Conservation (phyloP, 2,329 filamentous ascomycete species). For the Amphichorda felina region DNA sequence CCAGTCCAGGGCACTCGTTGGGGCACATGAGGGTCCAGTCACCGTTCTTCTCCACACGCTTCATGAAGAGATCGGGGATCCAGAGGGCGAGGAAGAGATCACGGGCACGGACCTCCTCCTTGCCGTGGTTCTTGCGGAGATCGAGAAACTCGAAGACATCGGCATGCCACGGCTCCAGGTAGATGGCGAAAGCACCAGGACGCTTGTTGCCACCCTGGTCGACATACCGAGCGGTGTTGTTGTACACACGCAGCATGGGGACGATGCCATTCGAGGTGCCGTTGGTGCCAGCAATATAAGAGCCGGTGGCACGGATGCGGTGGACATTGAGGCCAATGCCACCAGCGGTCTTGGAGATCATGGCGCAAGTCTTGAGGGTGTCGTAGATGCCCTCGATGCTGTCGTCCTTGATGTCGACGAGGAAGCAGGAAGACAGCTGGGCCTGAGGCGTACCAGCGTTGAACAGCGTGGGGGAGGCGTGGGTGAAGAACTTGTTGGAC, state of each 20-base stretch:
- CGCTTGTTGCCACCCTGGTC: constrained; percentile 99
- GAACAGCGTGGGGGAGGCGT: constrained; percentile 95
- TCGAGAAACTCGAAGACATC: constrained; percentile 97
- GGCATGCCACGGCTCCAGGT: constrained; percentile 97
- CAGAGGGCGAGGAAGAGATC: constrained; percentile 96
- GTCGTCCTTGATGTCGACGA: constrained; percentile 99
- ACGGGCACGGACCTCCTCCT: constrained; percentile 93
- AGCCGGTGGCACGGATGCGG: constrained; percentile 91
- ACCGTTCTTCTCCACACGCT: constrained; percentile 92
- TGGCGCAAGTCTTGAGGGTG: constrained; percentile 95
- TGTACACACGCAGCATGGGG: constrained; percentile 97
- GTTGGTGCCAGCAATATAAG: constrained; percentile 96
- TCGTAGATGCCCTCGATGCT: constrained; percentile 99
- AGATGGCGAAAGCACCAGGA: constrained; percentile 95
- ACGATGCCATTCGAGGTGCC: constrained; percentile 95
- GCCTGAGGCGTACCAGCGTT: constrained; percentile 92
- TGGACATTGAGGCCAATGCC: constrained; percentile 96
- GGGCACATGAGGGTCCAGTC: constrained; percentile 99
- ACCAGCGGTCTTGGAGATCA: constrained; percentile 99
- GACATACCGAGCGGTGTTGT: constrained; percentile 97
- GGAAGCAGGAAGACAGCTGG: constrained; percentile 95
- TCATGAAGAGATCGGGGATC: constrained; percentile 99
- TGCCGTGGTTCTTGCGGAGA: constrained; percentile 97
- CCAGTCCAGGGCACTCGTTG: constrained; percentile 87
- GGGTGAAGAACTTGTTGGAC: constrained; percentile 98